Evolutionary conservation across 176 grass and related monocot genomes (phyloP).

Genomic region (Canna indica): DNA sequence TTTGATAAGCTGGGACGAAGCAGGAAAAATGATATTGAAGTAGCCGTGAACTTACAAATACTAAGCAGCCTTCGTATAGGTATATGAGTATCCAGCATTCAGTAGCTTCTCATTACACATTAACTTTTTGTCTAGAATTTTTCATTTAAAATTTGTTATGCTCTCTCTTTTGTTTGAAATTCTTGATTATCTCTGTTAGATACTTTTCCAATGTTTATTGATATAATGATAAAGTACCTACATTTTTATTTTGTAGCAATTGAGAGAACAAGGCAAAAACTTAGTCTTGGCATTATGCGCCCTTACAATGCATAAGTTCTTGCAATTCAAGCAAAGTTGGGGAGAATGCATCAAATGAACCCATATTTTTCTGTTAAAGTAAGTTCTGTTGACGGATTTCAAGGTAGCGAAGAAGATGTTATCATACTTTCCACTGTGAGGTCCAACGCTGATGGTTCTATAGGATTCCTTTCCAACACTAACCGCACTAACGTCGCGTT

Average conservation of each 20-base stretch:
- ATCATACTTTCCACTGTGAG: slow-evolving; percentile 61
- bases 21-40: slow-evolving; percentile 65
- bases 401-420: slow-evolving; percentile 63
- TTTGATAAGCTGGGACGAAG: slow-evolving; percentile 53
- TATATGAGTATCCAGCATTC: background rate
- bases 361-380: slow-evolving; percentile 34
- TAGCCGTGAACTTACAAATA: slow-evolving; percentile 48
- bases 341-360: slow-evolving; percentile 14
- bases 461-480: slow-evolving; percentile 40
- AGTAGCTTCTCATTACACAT: background rate
- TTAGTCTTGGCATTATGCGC: slow-evolving; percentile 64
- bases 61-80: slow-evolving; percentile 52
- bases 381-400: slow-evolving; percentile 72
- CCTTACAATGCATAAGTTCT: slow-evolving; percentile 73
- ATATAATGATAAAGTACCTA: too few relatives aligned
- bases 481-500: slow-evolving; percentile 25
- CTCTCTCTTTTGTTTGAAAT: too few relatives aligned
- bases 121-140: background rate
- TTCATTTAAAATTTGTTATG: too few relatives aligned
- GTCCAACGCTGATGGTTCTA: slow-evolving; percentile 33
- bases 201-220: background rate
- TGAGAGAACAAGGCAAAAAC: slow-evolving; percentile 1
- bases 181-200: too few relatives aligned
- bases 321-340: slow-evolving; percentile 45
- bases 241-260: background rate